Evolutionary conservation across 768 basidiomycete genomes (phyloP).

Genomic region (Phaeolepiota aurea): DNA sequence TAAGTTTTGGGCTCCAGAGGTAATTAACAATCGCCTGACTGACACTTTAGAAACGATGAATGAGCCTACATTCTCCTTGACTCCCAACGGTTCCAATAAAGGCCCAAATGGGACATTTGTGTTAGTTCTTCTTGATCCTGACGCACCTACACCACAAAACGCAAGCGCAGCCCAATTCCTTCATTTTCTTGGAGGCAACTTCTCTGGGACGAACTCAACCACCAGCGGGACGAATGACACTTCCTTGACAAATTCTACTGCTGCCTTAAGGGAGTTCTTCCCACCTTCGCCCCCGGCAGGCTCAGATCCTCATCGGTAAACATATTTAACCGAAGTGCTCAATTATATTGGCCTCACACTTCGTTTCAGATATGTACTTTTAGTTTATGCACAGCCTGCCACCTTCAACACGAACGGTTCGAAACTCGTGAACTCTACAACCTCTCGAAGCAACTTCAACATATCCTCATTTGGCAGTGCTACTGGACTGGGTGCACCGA

Average conservation of each 20-base stretch:
- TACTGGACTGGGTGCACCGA: constrained; percentile 22
- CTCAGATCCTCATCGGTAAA: constrained; percentile 36
- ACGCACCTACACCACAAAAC: constrained; percentile 32
- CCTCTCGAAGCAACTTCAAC: constrained; percentile 29
- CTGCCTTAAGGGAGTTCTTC: constrained; percentile 29
- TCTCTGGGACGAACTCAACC: constrained; percentile 7
- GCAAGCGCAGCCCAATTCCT: constrained; percentile 25
- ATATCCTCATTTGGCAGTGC: constrained; percentile 24
- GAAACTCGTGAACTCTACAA: constrained; percentile 23
- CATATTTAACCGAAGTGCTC: background rate
- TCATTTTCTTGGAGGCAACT: constrained; percentile 32
- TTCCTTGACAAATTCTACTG: constrained; percentile 25
- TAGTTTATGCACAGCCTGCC: constrained; percentile 24
- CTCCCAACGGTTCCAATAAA: constrained; percentile 4
- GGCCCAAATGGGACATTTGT: constrained; percentile 17
- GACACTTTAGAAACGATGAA: background rate
- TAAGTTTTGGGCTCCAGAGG: constrained; percentile 13
- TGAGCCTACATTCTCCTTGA: constrained; percentile 1
- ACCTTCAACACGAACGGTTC: constrained; percentile 20
- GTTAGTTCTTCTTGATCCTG: constrained; percentile 32
- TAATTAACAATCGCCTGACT: no score
- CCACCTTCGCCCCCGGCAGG: constrained; percentile 30
- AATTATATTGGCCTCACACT: background rate
- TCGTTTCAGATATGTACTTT: constrained; percentile 21
- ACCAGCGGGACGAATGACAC: no score